Percentiles rank a stretch among this genome's conserved stretches.
Evolutionary conservation across 345 rosid species (phyloP).

Genomic region (Hibiscus trionum): DNA sequence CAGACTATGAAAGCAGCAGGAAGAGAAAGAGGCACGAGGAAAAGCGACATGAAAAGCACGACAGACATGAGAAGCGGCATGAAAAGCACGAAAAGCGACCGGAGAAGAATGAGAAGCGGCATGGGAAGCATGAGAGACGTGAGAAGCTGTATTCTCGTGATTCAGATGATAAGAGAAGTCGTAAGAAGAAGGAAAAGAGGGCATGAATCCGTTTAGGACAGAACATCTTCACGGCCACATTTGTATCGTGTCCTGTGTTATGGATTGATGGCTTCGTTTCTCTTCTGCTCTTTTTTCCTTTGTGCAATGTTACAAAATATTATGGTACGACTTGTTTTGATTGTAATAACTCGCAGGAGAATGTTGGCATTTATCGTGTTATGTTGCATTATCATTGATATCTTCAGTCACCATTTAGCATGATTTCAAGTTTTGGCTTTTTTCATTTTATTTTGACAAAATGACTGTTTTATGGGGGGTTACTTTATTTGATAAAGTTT

Average conservation of each 20-base stretch:
- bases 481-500: no score
- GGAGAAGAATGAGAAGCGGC: slow-evolving; percentile 46
- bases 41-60: slow-evolving; percentile 37
- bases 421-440: no score
- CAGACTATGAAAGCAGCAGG: slow-evolving; percentile 36
- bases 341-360: background rate
- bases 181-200: slow-evolving; percentile 50
- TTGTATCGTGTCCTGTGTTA: background rate
- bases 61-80: slow-evolving; percentile 34
- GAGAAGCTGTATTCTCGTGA: slow-evolving; percentile 33
- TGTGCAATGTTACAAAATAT: background rate
- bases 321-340: background rate
- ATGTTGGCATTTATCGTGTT: background rate
- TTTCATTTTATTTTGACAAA: no score
- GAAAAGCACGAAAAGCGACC: slow-evolving; percentile 32
- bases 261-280: background rate
- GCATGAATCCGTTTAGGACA: slow-evolving; percentile 44
- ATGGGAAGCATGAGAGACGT: slow-evolving; percentile 33
- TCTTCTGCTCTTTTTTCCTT: no score
- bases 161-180: slow-evolving; percentile 51
- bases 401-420: no score
- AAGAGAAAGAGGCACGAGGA: slow-evolving; percentile 67
- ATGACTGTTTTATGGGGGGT: no score
- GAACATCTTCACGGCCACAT: background rate
- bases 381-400: no score